Base-by-base conservation (phyloP, 352 stramenopile genomes). In the Globisporangium rhizosaccharum region DNA sequence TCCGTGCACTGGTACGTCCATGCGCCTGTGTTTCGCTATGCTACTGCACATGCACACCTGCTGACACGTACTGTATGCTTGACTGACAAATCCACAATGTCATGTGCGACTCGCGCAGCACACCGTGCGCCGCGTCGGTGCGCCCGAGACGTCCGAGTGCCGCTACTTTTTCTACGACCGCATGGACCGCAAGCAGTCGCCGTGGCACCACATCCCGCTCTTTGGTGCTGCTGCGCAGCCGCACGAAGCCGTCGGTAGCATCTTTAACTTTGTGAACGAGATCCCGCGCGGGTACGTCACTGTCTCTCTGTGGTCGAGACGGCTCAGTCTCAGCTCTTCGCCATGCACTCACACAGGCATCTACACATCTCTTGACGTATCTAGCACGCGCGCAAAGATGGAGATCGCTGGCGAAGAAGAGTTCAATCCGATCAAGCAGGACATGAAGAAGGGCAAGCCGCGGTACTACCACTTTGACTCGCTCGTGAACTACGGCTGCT, bases 371-470 rank as follows among this genome's bases (percentile, higher is more conserved):
- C 26, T 10, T 51, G 23, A 57, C n/a, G 3, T 4, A 26, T 39
- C 9, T 25, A 82, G 71, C 53, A 71, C 81, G 11, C 80, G 81
- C 33, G 79, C 83, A 47, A 98, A 98, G 82, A 96, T 98, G 87
- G 94, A 98, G 80, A 93, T 98, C 56, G 87, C 87, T 0, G 94
- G 86, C 8, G 76, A 96, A 11, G 91, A 97, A 61, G 67, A 78
- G 62, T 86, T 88, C 67, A 98, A 98, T 66, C 94, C 94, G 41
- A 98, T 98, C 73, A 96, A 96, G 67, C 97, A 99, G 76, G 97
- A 99, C 82, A 86, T 98, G 49, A 99, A 98, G 76, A 98, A 99
- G 64, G 97, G 96, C 64, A 91, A 92, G 50, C 93, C 98, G 48
- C 85, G 97, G 30, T 82, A 92, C 51, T 95, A 95, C 63, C 83